Evolutionary conservation across 805 yeast species (phyloP), one percentile per base, ranked within the genome.

Genomic region (Cyberlindnera euphorbiae): DNA sequence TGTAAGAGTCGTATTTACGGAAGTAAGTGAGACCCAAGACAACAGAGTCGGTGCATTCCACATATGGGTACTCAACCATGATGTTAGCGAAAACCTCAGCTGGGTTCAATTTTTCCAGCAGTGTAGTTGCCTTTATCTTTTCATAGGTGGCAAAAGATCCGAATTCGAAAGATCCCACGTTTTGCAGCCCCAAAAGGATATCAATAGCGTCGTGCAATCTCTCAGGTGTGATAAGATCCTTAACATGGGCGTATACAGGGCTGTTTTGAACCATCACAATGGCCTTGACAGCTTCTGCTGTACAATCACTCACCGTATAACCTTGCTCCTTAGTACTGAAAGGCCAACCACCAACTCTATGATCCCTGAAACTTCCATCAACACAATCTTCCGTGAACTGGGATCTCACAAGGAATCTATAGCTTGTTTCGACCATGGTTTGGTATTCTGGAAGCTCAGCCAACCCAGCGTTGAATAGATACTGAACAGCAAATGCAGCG

Each of bases 71-170:
- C 60, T 93, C 99, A 17, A 93, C 95, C 99, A 93, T 93, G 41
- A 93, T 93, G 50, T 93, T 89, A 39, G 95, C 96, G 62, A 93
- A 93, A 0, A 93, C 98, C 58, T 93, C 98, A 2, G 98, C 99
- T 0, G 98, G 97, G 49, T 90, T 90, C 39, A 93, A 63, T 35
- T 61, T 52, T 56, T 93, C 99, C 41, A 93, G 53, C 26, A 77
- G 41, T 11, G 87, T 77, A 0, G 95, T 76, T 0, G 95, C 88
- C 47, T 88, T 79, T 44, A 86, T 90, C 35, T 66, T 70, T 55
- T 93, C 99, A 59, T 93, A 93, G 0, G 96, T 76, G 1, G 97
- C 82, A 61, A 88, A 93, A 1, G 97, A 85, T 1, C 98, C 97
- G 58, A 71, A 82, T 48, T 89, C 90, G 55, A 79, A 83, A 5